phyloP scores from a whole-genome alignment of 225 moss, liverwort and hornwort species.

The Polytrichum formosum region DNA sequence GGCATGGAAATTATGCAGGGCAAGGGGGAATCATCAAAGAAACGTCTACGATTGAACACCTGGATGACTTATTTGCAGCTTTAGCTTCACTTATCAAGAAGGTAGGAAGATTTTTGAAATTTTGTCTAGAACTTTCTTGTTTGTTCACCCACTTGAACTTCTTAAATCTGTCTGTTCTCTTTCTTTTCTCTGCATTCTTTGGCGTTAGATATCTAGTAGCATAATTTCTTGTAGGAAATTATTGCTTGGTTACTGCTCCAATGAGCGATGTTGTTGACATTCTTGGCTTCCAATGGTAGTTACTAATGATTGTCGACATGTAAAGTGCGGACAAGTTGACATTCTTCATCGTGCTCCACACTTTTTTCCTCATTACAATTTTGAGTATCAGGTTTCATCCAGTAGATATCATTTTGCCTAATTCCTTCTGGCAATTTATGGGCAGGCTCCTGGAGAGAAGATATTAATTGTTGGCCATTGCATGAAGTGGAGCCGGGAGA shows the following conservation, averaged over 20 bases:
- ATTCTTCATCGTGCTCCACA: too few relatives aligned
- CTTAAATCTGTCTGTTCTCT: too few relatives aligned
- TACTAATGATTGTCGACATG: too few relatives aligned
- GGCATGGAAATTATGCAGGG: conserved; percentile 24
- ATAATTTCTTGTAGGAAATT: conserved; percentile 3
- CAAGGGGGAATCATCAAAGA: conserved; percentile 18
- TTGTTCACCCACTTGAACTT: not conserved
- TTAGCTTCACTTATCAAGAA: conserved; percentile 57
- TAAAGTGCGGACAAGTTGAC: too few relatives aligned
- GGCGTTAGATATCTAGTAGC: not conserved
- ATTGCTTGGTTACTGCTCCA: conserved; percentile 1
- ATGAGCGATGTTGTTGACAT: conserved; percentile 6
- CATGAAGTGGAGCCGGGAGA: conserved; percentile 97
- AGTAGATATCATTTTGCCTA: too few relatives aligned
- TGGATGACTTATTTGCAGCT: conserved; percentile 64
- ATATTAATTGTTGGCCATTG: conserved; percentile 65
- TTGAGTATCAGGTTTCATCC: too few relatives aligned
- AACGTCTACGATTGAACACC: conserved; percentile 33
- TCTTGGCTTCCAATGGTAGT: not conserved
- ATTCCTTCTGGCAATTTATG: conserved; percentile 24
- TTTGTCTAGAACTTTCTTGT: not conserved
- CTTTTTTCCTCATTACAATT: not conserved
- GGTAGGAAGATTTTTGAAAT: conserved; percentile 26
- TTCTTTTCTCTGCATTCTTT: too few relatives aligned
- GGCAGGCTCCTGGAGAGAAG: conserved; percentile 39